Percentiles rank a stretch among this genome's conserved stretches.
Evolutionary conservation across 345 rosid genomes (phyloP).

Genomic region (Eucalyptus erythrocorys): DNA sequence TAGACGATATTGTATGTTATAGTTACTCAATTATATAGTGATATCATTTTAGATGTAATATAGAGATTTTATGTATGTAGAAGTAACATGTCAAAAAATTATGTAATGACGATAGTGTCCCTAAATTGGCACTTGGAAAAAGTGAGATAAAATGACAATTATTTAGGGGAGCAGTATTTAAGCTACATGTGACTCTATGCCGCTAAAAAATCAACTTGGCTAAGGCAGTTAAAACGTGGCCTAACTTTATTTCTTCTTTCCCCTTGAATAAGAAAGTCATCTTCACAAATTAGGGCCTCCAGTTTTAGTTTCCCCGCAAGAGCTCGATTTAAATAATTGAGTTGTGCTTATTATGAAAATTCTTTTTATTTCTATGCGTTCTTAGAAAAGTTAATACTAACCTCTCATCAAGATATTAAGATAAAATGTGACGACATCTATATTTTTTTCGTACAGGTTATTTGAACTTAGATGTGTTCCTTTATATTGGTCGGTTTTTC

Average conservation of each 20-base stretch:
- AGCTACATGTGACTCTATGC: not conserved
- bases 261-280: not conserved
- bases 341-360: not conserved
- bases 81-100: not conserved
- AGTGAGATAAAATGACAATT: not conserved
- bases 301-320: not conserved
- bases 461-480: not conserved
- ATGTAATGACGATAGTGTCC: not conserved
- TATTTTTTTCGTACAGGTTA: not conserved
- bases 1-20: not conserved
- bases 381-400: not conserved
- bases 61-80: not conserved
- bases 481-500: not conserved
- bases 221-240: not conserved
- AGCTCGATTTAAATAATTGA: not conserved
- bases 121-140: not conserved
- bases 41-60: not conserved
- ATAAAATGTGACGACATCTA: not conserved
- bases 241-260: not conserved
- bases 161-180: not conserved
- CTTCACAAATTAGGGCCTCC: not conserved
- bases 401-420: not conserved
- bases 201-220: not conserved
- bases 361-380: not conserved
- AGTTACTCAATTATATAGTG: not conserved